phyloP scores from a whole-genome alignment of 495 filamentous ascomycete genomes.

The Evansstolkia leycettana region DNA sequence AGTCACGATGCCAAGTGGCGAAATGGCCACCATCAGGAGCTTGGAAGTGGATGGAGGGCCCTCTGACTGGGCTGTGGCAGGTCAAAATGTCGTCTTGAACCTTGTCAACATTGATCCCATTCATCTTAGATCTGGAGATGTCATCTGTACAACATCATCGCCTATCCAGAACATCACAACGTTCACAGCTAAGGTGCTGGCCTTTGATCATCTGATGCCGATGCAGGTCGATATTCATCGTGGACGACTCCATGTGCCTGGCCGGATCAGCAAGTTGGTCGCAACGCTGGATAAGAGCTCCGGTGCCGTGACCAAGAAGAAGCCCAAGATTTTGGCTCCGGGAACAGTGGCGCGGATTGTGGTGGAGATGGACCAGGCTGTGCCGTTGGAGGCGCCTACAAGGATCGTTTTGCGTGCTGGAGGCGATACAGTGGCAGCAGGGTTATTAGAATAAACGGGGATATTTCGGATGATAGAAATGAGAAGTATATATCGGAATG shows the following conservation, averaged over 20 bases:
- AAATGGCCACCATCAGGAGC: constrained; percentile 66
- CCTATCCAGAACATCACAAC: constrained; percentile 55
- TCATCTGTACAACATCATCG: constrained; percentile 56
- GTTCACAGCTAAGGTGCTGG: constrained; percentile 73
- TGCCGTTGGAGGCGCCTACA: constrained; percentile 67
- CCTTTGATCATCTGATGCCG: constrained; percentile 80
- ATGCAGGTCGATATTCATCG: constrained; percentile 81
- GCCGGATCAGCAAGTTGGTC: constrained; percentile 55
- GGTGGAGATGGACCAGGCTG: constrained; percentile 61
- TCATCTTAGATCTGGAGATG: constrained; percentile 73
- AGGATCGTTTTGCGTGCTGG: constrained; percentile 69
- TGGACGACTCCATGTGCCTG: constrained; percentile 69
- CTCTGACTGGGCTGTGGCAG: constrained; percentile 87
- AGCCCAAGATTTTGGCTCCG: constrained; percentile 67
- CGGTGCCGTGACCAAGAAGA: constrained; percentile 62
- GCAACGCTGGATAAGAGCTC: constrained; percentile 65
- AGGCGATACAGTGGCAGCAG: constrained; percentile 78
- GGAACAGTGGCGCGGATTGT: constrained; percentile 52
- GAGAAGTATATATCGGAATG: too few relatives aligned
- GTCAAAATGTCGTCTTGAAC: constrained; percentile 76
- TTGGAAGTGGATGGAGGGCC: constrained; percentile 61
- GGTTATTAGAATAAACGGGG: constrained; percentile 54
- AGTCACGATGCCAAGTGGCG: constrained; percentile 63
- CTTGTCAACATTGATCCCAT: constrained; percentile 75
- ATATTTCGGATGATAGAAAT: not conserved